Percentiles rank a stretch among this genome's conserved stretches.
Conservation (phyloP, 768 basidiomycete genomes). For the Hericium alpestre region DNA sequence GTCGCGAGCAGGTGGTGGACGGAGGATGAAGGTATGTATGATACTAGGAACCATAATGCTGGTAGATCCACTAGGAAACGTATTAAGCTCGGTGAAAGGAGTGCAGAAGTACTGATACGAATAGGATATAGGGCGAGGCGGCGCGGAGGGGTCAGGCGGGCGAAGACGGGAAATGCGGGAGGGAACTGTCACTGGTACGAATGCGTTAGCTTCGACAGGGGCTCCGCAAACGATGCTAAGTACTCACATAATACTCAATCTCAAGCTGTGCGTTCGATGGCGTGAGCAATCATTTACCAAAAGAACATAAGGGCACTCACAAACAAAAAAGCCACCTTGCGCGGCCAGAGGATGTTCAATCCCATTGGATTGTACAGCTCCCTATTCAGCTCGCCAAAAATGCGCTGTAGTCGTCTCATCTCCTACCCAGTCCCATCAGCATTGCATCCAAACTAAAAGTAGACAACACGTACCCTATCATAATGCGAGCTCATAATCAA, state of each 20-base stretch:
- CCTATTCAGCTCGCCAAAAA: conserved; percentile 60
- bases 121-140: conserved; percentile 1
- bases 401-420: conserved; percentile 52
- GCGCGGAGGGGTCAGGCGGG: not conserved
- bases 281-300: not conserved
- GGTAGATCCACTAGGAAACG: not conserved
- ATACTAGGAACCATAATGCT: not conserved
- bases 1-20: not conserved
- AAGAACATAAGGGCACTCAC: conserved; percentile 40
- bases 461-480: conserved; percentile 48
- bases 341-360: conserved; percentile 79
- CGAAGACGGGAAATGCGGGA: not conserved
- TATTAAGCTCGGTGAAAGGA: not conserved
- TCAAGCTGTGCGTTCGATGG: conserved; percentile 54
- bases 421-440: conserved; percentile 38
- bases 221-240: conserved; percentile 21
- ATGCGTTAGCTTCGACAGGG: not conserved
- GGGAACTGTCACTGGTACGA: conserved; percentile 3
- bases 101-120: conserved; percentile 1
- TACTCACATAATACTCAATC: conserved; percentile 91
- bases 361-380: conserved; percentile 78
- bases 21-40: not conserved
- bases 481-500: conserved; percentile 68
- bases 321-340: conserved; percentile 79
- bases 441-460: not conserved